Base-by-base conservation (phyloP, 345 rosid species). In the Euclidium syriacum region DNA sequence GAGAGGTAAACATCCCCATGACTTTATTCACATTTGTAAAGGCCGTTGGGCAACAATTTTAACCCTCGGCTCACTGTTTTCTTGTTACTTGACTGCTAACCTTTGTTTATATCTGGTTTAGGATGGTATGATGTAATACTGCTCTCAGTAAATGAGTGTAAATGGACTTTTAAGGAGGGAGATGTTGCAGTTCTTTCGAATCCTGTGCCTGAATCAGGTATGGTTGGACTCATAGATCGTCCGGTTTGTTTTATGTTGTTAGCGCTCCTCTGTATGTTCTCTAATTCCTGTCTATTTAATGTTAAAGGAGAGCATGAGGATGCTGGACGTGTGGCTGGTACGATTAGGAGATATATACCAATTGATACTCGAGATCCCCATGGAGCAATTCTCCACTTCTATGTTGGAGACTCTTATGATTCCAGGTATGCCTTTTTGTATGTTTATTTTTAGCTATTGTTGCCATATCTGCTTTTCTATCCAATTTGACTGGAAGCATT, bases 351-450 rank as follows among this genome's bases (percentile, higher is more conserved):
- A 43, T 85, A 84, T 54, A 80, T 84, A 52, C 96, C 99, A 15
- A 17, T 90, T 53, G 99, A 95, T 79, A 78, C 87, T 64, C 97
- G 96, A 57, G 99, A 95, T 75, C 97, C 91, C 55, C 83, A 76
- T 77, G 99, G 99, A 58, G 99, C 97, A 62, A 87, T 86, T 59
- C 89, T 95, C 67, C 99, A 95, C 73, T 95, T 95, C 78, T 95
- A 79, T 78, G 91, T 90, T 68, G 99, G 99, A 22, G 96, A 87
- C 55, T 61, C 85, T 1, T 83, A 63, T 61, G 97, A 86, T 65
- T 60, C 84, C 72, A 73, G 95, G 99, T 95, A 22, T 56, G 24
- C 62, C 30, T 29, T 52, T 17, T 38, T 36, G 30, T 49, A 48
- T 36, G 8, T 36, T 62, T 50, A 18, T 15, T 20, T 58, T 34